Evolutionary conservation across 441 rosid genomes (phyloP), one percentile per base, ranked within the genome.

Genomic region (Sinapis alba): DNA sequence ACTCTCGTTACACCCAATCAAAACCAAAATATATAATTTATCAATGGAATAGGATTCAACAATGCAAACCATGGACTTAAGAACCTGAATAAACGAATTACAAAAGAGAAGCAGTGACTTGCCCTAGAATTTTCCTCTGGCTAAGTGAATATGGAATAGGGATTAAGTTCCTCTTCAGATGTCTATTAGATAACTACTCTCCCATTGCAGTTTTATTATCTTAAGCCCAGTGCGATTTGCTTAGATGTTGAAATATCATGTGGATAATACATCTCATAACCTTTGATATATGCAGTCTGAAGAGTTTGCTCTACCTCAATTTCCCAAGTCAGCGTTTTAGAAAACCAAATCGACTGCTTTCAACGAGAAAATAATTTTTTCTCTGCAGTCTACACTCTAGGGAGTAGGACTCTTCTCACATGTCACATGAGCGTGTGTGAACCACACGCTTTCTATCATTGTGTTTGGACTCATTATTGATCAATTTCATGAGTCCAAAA

Each of bases 381-480:
- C 16, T 45, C 43, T 3, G 13, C 47, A 54, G 28, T 54, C 15
- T 21, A 54, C 34, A 26, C 34, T 24, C 18, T 57, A 24, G 18
- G 8, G 18, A 26, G 62, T 58, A 27, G 36, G 62, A 58, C 36
- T 58, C 20, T 58, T 58, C 10, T 12, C 6, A 6, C 64, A 27
- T 15, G 38, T 59, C 38, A 27, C 7, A 59, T 60, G 65, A 30
- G 65, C 24, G 43, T 60, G 65, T 60, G 65, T 30, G 12, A 28
- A 61, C 24, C 43, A 61, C 65, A 61, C 43, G 63, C 63, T 28
- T 59, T 59, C 38, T 28, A 2, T 60, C 43, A 16, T 16, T 16
- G 41, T 60, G 20, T 60, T 32, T 60, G 64, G 64, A 12, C 23
- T 8, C 41, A 28, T 59, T 59, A 59, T 59, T 58, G 62, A 58